A percentile compares a stretch with the other conserved stretches of the same genome.
These are phyloP conservation scores for Fusarium marasasianum DNA, from an alignment of 2,329 filamentous ascomycete genomes.

Conservation along the genomic window DNA sequence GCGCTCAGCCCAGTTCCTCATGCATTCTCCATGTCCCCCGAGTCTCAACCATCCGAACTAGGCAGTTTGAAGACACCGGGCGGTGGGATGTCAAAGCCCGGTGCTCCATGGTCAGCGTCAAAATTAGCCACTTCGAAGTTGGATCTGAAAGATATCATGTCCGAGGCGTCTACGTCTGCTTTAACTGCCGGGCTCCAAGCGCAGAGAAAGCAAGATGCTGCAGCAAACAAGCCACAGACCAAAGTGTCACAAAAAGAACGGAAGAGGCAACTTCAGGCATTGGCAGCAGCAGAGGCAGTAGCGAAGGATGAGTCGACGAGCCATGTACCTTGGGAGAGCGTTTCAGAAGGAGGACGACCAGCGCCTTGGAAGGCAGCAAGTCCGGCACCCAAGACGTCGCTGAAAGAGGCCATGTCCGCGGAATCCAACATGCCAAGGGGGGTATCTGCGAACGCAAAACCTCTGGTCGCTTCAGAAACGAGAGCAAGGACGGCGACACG, in stretches of 20 bases:
- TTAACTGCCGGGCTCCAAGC: conserved; percentile 64
- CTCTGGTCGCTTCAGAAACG: conserved; percentile 55
- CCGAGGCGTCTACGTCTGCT: conserved; percentile 62
- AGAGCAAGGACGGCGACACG: conserved; percentile 52
- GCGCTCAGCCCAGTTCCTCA: conserved; percentile 19
- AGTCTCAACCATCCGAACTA: conserved; percentile 12
- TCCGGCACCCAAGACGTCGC: conserved; percentile 57
- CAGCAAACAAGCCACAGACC: conserved; percentile 50
- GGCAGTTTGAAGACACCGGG: conserved; percentile 1
- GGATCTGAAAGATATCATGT: conserved; percentile 81
- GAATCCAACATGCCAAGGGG: conserved; percentile 43
- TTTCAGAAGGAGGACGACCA: conserved; percentile 47
- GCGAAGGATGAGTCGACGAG: conserved; percentile 46
- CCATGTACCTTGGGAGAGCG: conserved; percentile 57
- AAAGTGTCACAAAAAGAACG: conserved; percentile 93
- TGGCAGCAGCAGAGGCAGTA: conserved; percentile 58
- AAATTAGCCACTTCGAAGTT: conserved; percentile 69
- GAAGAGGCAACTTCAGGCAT: conserved; percentile 80
- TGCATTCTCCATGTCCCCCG: conserved; percentile 34
- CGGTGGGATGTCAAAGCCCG: conserved; percentile 24
- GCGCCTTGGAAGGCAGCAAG: conserved; percentile 74
- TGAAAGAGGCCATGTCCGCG: conserved; percentile 58
- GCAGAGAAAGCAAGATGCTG: conserved; percentile 56
- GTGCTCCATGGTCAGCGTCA: conserved; percentile 61
- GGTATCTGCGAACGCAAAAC: conserved; percentile 50